Evolutionary conservation across 768 basidiomycete genomes (phyloP).

Genomic region (Tricholoma bakamatsutake): DNA sequence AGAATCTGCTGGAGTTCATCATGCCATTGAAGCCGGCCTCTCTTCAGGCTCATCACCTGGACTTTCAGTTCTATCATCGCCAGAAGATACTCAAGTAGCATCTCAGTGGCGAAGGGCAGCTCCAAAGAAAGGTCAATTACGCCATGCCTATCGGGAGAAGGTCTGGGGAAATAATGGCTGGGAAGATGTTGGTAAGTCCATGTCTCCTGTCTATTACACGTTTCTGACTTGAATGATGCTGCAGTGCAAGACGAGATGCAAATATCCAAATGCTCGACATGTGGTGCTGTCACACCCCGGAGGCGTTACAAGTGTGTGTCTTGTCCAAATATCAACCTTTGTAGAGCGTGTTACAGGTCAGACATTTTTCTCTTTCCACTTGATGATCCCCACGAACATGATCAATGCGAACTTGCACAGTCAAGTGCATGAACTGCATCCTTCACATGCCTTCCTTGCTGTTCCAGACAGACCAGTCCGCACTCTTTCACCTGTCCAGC

Average conservation of each 20-base stretch:
- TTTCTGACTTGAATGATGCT: background rate
- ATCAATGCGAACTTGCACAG: conserved; percentile 29
- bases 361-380: conserved; percentile 7
- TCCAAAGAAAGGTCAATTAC: conserved; percentile 69
- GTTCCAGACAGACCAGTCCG: conserved; percentile 59
- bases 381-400: background rate
- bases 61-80: conserved; percentile 40
- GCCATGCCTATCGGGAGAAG: conserved; percentile 85
- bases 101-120: conserved; percentile 63
- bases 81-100: conserved; percentile 46
- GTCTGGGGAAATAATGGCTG: conserved; percentile 80
- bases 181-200: conserved; percentile 78
- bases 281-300: conserved; percentile 50
- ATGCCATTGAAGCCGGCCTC: conserved; percentile 60
- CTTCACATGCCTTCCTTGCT: conserved; percentile 78
- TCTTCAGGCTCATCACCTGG: conserved; percentile 42
- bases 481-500: conserved; percentile 22
- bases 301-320: conserved; percentile 83
- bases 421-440: conserved; percentile 89
- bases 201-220: background rate
- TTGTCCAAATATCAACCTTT: conserved; percentile 76
- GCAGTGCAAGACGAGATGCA: conserved; percentile 64
- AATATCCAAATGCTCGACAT: conserved; percentile 75
- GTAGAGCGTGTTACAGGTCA: conserved; percentile 79
- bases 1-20: conserved; percentile 68